Conservation (phyloP, 495 filamentous ascomycete genomes). For the Aspergillus conjunctus region DNA sequence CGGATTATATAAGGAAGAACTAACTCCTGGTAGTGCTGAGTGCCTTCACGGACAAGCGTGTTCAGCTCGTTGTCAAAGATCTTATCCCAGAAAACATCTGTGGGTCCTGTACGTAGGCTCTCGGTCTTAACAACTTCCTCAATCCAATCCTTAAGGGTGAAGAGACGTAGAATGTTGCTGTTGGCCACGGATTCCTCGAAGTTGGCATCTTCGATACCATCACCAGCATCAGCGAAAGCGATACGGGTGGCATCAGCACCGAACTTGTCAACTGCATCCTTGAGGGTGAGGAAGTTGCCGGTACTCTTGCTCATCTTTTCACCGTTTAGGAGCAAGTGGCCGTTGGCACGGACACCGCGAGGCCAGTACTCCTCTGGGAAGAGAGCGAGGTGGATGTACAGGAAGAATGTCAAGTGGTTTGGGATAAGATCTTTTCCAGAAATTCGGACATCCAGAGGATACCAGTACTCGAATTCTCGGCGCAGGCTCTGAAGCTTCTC, state of each 20-base stretch:
- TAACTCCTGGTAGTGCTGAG: constrained; percentile 72
- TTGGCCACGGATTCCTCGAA: constrained; percentile 95
- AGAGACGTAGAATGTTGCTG: constrained; percentile 82
- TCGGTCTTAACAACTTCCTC: constrained; percentile 78
- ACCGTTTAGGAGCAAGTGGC: constrained; percentile 90
- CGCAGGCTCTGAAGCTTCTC: constrained; percentile 74
- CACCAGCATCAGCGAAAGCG: constrained; percentile 91
- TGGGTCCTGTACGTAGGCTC: constrained; percentile 69
- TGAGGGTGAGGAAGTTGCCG: constrained; percentile 92
- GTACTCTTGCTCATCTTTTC: constrained; percentile 97
- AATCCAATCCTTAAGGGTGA: constrained; percentile 87
- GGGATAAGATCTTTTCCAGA: constrained; percentile 87
- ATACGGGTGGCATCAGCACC: constrained; percentile 91
- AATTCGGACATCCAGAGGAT: constrained; percentile 83
- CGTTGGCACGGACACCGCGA: constrained; percentile 78
- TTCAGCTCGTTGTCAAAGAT: constrained; percentile 96
- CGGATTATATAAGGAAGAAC: constrained; percentile 20
- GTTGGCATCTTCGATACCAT: constrained; percentile 94
- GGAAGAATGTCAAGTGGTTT: constrained; percentile 93
- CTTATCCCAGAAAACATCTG: constrained; percentile 79
- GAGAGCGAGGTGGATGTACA: constrained; percentile 91
- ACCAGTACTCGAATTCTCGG: constrained; percentile 94
- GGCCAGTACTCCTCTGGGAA: constrained; percentile 90
- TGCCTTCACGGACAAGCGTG: constrained; percentile 71
- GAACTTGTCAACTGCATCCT: constrained; percentile 85